phyloP scores from a whole-genome alignment of 2,329 filamentous ascomycete species.

The Colletotrichum aenigma region DNA sequence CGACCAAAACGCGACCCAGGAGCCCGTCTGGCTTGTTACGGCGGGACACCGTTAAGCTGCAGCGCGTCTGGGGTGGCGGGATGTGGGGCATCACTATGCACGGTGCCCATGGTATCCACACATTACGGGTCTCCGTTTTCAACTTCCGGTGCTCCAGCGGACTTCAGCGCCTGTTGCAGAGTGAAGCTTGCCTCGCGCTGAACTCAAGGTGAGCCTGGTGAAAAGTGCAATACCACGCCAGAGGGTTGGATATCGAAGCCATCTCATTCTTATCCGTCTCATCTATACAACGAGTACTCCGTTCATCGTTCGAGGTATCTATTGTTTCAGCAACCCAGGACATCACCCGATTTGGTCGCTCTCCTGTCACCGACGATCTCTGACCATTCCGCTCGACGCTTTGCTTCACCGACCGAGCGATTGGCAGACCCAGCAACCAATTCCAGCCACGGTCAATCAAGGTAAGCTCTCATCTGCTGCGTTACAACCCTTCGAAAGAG shows the following conservation, averaged over 20 bases:
- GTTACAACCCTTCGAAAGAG: background rate
- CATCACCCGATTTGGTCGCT: background rate
- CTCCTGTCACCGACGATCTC: conserved; percentile 9
- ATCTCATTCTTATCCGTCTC: background rate
- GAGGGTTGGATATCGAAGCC: background rate
- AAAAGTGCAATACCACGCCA: background rate
- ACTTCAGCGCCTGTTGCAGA: conserved; percentile 12
- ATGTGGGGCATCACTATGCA: background rate
- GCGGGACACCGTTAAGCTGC: background rate
- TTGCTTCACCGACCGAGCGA: background rate
- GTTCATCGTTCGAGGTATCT: background rate
- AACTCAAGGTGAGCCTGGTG: conserved; percentile 4
- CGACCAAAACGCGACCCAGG: background rate
- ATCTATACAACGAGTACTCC: background rate
- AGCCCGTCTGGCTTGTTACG: background rate
- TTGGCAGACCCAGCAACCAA: background rate
- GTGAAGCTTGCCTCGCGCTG: conserved; percentile 13
- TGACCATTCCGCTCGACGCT: background rate
- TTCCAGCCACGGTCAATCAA: background rate
- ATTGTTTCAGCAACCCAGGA: background rate
- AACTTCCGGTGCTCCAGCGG: conserved; percentile 13
- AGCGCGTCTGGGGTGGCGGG: background rate
- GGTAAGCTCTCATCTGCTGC: background rate
- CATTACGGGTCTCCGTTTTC: conserved; percentile 10
- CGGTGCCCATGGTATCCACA: conserved; percentile 13